Base-by-base conservation (phyloP, 2,329 filamentous ascomycete genomes). In the Rutstroemia sp. region DNA sequence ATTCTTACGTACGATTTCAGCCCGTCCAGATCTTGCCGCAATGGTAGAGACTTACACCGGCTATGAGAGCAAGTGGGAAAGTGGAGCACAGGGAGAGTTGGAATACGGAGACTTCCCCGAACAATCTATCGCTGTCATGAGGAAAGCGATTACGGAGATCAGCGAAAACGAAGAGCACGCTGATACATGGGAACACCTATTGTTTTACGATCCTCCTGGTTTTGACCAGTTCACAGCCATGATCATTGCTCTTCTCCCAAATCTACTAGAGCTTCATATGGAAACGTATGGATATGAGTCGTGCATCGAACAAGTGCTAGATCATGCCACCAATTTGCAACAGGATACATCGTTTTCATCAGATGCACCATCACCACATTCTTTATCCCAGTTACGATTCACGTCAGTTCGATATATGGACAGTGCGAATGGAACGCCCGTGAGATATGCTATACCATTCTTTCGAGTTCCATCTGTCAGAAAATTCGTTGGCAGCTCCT, bases 1-100 rank as follows among this genome's bases (percentile, higher is more conserved):
- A 12, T 23, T 38, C 25, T 38, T 52, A 34, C 27, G 40, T 40
- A 53, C 40, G 27, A 21, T 45, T 21, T 17, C 45, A 19, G 5
- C 21, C 8, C 40, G 12, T 14, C 50, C 50, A 36, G 40, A 52
- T 38, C 50, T 46, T 46, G 50, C 50, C 8, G 30, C 25, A 52
- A 10, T 52, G 12, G 12, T 38, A 12, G 30, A 34, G 10, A 34
- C 4, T 34, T 34, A 34, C 30, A 34, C 30, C 12, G 30, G 30
- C 12, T 1, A 14, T 12, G 30, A 34, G 30, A 12, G 12, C 2
- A 12, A 10, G 1, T 34, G 12, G 9, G 9, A 38, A 38, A 39
- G 21, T 27, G 8, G 23, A 23, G 23, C 23, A 38, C 10, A 17
- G 25, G 14, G 10, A 17, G 16, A n/a, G 5, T 5, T 42, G 12